These are phyloP conservation scores for Pulveroboletus sp. DNA, from an alignment of 1,284 basidiomycete genomes.

Conservation along the genomic window DNA sequence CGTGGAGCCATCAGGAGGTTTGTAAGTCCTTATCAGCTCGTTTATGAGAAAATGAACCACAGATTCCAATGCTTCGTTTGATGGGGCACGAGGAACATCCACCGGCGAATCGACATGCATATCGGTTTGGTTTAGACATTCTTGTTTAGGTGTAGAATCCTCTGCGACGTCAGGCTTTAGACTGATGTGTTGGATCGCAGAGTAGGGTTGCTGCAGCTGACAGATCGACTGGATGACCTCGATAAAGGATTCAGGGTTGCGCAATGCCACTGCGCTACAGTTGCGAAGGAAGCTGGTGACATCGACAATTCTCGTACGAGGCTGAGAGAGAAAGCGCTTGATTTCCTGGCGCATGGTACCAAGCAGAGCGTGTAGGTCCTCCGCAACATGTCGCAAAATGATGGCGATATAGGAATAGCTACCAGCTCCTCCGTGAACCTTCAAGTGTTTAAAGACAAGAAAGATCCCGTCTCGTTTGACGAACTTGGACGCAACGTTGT, in stretches of 20 bases:
- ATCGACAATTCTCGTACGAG: conserved; percentile 73
- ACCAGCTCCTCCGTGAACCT: conserved; percentile 57
- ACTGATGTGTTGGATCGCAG: conserved; percentile 62
- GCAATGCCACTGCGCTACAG: conserved; percentile 79
- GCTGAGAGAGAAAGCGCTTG: conserved; percentile 71
- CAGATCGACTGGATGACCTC: conserved; percentile 72
- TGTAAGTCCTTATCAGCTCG: conserved; percentile 69
- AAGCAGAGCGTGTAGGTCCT: conserved; percentile 70
- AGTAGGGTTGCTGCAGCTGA: conserved; percentile 68
- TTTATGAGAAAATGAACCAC: conserved; percentile 72
- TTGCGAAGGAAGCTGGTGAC: conserved; percentile 74
- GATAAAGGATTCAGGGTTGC: conserved; percentile 81
- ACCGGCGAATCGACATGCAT: conserved; percentile 71
- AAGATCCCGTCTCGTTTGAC: conserved; percentile 64
- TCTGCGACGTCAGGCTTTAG: conserved; percentile 47
- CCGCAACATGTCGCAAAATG: conserved; percentile 88
- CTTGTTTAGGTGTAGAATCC: conserved; percentile 26
- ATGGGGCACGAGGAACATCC: conserved; percentile 29
- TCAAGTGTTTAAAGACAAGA: conserved; percentile 68
- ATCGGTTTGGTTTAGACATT: conserved; percentile 38
- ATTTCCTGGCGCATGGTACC: conserved; percentile 83
- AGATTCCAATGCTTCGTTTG: conserved; percentile 58
- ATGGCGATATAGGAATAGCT: conserved; percentile 85
- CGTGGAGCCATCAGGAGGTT: conserved; percentile 31
- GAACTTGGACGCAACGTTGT: conserved; percentile 59